These are phyloP conservation scores for Kwoniella dejecticola DNA, from an alignment of 768 basidiomycete genomes.

Conservation along the genomic window DNA sequence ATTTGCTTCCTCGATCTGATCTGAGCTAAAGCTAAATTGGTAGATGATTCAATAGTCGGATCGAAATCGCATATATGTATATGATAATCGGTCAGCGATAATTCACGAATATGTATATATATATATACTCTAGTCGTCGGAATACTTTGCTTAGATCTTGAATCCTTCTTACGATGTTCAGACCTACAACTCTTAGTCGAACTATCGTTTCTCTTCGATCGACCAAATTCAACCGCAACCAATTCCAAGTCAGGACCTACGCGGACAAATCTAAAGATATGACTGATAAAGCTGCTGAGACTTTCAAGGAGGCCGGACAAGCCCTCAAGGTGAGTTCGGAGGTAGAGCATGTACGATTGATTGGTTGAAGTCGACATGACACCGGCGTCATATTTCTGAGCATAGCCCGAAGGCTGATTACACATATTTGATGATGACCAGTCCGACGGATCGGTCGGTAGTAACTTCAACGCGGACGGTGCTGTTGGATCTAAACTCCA, in stretches of 20 bases:
- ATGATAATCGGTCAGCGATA: not conserved
- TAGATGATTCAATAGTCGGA: not conserved
- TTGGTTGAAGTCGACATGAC: too few species aligned
- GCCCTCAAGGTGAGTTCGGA: conserved; percentile 41
- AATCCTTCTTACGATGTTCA: conserved; percentile 3
- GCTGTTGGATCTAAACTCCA: conserved; percentile 30
- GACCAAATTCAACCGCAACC: not conserved
- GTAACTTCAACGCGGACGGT: conserved; percentile 40
- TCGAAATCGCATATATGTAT: conserved; percentile 6
- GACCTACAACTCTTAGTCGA: not conserved
- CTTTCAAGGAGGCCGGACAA: conserved; percentile 38
- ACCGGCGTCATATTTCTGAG: not conserved
- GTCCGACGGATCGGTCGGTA: conserved; percentile 40
- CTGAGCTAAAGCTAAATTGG: not conserved
- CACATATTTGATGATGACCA: conserved; percentile 1
- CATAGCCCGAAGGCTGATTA: not conserved
- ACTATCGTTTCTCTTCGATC: not conserved
- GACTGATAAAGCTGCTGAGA: conserved; percentile 30
- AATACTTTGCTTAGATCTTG: not conserved
- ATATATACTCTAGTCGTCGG: not conserved
- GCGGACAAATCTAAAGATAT: conserved; percentile 22
- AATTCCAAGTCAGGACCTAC: conserved; percentile 10
- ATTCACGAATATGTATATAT: not conserved
- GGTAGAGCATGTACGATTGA: too few species aligned
- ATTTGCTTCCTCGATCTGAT: not conserved